Base-by-base conservation (phyloP, 2,329 filamentous ascomycete species). In the Tolypocladium amazonense region DNA sequence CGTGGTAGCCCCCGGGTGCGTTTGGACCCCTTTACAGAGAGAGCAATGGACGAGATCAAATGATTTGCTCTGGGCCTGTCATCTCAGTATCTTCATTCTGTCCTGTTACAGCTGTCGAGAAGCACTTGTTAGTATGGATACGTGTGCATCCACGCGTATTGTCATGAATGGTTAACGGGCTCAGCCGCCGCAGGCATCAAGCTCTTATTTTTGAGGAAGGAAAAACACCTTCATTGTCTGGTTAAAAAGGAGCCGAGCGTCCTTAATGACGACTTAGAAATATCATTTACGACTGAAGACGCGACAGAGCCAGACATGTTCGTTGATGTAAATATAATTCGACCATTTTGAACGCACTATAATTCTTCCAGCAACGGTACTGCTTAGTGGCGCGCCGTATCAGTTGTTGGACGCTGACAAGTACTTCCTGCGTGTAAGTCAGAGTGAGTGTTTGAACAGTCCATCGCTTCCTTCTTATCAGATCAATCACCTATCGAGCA, bases 1-100 rank as follows among this genome's bases (percentile, higher is more conserved):
- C 70, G 72, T 12, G 62, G 59, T 6, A 72, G 66, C 52, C 63
- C 71, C 15, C 62, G 62, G 18, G 56, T 64, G 55, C 67, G 63
- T 6, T 61, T 69, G 7, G 62, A 63, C 9, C 60, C 70, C 4
- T 64, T 67, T 33, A 56, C 54, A 27, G 30, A 54, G 33, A n/a
- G 41, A 20, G 27, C 23, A 33, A 41, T 18, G 2, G 47, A 55
- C 1, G 47, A 60, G 30, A 33, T n/a, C 2, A 38, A 38, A 33
- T 60, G 38, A 56, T 37, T n/a, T 23, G 35, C 14, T 27, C 7
- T 4, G 8, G 35, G 18, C 30, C 9, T 23, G 33, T 35, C 47
- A 53, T 12, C 18, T 35, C 20, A 35, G 27, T 33, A 35, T 53
- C 20, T 35, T 23, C 30, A 53, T 12, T 23, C 25, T 8, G 27